Base-by-base conservation (phyloP, 768 basidiomycete species). In the Leccinum sublutescens region DNA sequence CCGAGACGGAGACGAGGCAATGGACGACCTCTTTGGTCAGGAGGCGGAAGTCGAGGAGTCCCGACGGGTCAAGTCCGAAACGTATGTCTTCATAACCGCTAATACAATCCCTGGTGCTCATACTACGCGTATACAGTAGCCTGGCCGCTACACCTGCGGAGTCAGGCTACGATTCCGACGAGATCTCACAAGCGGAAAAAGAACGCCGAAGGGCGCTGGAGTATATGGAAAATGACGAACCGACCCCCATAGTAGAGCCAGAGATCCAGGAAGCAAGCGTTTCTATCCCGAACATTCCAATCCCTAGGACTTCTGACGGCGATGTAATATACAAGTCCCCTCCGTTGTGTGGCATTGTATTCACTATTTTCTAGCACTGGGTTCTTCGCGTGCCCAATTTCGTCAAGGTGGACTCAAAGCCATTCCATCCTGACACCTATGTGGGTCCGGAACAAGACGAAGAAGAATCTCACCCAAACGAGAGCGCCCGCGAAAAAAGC, bases 371-470 rank as follows among this genome's bases (percentile, higher is more conserved):
- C 54, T 56, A 64, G 93, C 85, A 88, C 64, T 98, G 95, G 95
- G 88, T 94, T 54, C 85, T 96, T 56, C 86, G 92, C 45, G 85
- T 97, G 71, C 97, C 96, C n/a, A 92, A 91, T 69, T 97, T 92
- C 69, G 87, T 99, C 57, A 87, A 89, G 68, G 81, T 97, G 54
- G 92, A 95, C 66, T 83, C 92, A 2, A 89, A 89, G 62, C 93
- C 96, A 0, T 99, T 92, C 68, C 92, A 95, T 69, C 85, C 88
- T 12, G 88, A 93, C 57, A 88, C 87, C 0, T 95, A 94, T 74
- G 79, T 87, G 50, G 90, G 89, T 19, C 86, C 91, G 17, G 92
- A 93, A 66, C 87, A 90, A 33, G 90, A 91, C 43, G 82, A 85
- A 33, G 86, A 84, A 45, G 84, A 87, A 52, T 66, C 76, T 15